phyloP scores from a whole-genome alignment of 371 early-diverging fungal species.

The Mucor racemosus region DNA sequence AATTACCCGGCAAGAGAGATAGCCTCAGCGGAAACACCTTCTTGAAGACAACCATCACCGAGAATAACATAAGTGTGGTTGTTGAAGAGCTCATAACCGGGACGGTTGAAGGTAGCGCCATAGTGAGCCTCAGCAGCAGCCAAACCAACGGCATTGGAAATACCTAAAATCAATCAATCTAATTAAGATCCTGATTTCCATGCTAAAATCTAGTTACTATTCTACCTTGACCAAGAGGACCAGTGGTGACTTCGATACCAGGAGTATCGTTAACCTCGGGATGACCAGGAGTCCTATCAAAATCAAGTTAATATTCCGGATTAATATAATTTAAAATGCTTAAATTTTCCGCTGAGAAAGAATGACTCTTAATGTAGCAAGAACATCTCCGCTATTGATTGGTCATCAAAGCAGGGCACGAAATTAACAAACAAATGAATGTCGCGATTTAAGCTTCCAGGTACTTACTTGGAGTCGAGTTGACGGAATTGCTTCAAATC shows the following conservation, averaged over 20 bases:
- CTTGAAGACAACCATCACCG: constrained; percentile 99
- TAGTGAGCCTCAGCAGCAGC: constrained; percentile 92
- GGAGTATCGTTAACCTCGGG: constrained; percentile 87
- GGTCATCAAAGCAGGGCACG: constrained; percentile 4
- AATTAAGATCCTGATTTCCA: not conserved
- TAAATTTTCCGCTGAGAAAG: constrained; percentile 6
- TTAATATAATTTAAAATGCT: not conserved
- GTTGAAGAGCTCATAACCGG: constrained; percentile 81
- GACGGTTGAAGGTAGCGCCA: constrained; percentile 91
- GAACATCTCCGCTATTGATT: constrained; percentile 10
- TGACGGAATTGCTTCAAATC: constrained; percentile 96
- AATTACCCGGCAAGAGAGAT: constrained; percentile 93
- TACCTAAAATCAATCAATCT: constrained; percentile 34
- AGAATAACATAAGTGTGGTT: constrained; percentile 88
- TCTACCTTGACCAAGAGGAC: constrained; percentile 99
- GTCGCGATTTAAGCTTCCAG: constrained; percentile 8
- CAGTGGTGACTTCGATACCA: constrained; percentile 98
- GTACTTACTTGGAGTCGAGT: constrained; percentile 72
- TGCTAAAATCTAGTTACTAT: not conserved
- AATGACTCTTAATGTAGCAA: constrained; percentile 18
- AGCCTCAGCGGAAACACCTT: constrained; percentile 98
- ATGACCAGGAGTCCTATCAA: constrained; percentile 89
- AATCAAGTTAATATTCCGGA: constrained; percentile 1
- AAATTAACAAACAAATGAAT: not conserved
- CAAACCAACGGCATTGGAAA: constrained; percentile 96